Conservation (phyloP, 768 basidiomycete genomes). For the Cubamyces sp. region DNA sequence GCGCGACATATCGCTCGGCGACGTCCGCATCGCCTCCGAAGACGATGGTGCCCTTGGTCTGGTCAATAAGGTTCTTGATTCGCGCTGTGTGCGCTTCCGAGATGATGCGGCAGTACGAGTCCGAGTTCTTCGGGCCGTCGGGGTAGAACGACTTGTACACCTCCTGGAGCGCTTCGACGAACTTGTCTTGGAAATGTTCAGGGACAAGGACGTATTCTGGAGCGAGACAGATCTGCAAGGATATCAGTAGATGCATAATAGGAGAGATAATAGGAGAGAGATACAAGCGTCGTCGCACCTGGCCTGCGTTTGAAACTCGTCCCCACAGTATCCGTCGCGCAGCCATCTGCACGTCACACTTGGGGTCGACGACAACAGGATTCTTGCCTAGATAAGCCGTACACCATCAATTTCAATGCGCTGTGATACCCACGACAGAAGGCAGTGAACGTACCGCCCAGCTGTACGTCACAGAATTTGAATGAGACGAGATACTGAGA, state of each 20-base stretch:
- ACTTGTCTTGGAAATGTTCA: conserved; percentile 39
- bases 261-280: background rate
- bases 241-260: background rate
- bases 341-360: conserved; percentile 59
- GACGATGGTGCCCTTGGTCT: conserved; percentile 67
- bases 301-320: conserved; percentile 71
- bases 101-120: conserved; percentile 56
- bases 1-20: conserved; percentile 61
- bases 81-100: conserved; percentile 56
- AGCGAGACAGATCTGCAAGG: conserved; percentile 64
- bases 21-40: conserved; percentile 66
- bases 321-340: conserved; percentile 81
- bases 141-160: conserved; percentile 59
- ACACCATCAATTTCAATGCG: background rate
- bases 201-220: conserved; percentile 57
- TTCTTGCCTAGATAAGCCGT: conserved; percentile 51
- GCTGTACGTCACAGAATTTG: background rate
- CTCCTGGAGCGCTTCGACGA: conserved; percentile 46
- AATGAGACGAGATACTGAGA: background rate
- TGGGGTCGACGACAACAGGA: conserved; percentile 64
- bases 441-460: background rate
- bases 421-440: background rate
- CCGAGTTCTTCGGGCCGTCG: conserved; percentile 40
- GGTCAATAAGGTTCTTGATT: conserved; percentile 60
- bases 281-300: conserved; percentile 37